These are phyloP conservation scores for Aspergillus thermomutatus DNA, from an alignment of 2,329 filamentous ascomycete genomes.

Conservation along the genomic window DNA sequence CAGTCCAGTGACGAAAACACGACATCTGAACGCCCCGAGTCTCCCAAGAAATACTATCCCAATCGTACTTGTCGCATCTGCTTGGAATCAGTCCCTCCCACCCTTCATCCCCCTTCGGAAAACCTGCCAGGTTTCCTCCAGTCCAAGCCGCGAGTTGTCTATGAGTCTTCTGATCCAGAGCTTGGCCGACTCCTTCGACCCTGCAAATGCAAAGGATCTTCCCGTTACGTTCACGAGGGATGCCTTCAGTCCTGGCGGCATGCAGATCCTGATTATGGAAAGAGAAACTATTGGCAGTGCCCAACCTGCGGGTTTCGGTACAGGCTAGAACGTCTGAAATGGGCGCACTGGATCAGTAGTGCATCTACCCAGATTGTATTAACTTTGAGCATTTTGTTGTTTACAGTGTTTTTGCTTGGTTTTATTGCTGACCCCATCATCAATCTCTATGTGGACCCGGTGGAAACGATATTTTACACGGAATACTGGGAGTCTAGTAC, in stretches of 20 bases:
- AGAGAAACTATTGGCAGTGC: slow-evolving; percentile 78
- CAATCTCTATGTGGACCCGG: slow-evolving; percentile 79
- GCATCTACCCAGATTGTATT: slow-evolving; percentile 64
- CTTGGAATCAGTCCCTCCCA: slow-evolving; percentile 66
- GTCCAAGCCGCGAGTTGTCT: slow-evolving; percentile 57
- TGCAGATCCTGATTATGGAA: slow-evolving; percentile 61
- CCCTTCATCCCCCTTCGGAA: slow-evolving; percentile 54
- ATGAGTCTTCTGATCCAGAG: slow-evolving; percentile 70
- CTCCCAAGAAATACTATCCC: slow-evolving; percentile 55
- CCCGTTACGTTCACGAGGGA: slow-evolving; percentile 89
- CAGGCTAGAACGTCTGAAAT: slow-evolving; percentile 70
- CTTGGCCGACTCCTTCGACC: slow-evolving; percentile 79
- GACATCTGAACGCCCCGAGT: slow-evolving; percentile 14
- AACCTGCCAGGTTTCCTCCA: slow-evolving; percentile 56
- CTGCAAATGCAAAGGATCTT: slow-evolving; percentile 89
- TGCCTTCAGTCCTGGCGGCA: slow-evolving; percentile 82
- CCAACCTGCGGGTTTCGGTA: slow-evolving; percentile 85
- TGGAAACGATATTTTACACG: slow-evolving; percentile 57
- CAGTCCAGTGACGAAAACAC: slow-evolving; percentile 11
- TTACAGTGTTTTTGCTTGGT: slow-evolving; percentile 76
- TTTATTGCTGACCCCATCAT: slow-evolving; percentile 93
- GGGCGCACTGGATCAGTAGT: slow-evolving; percentile 68
- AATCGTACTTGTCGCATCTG: slow-evolving; percentile 85
- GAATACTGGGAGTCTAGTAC: slow-evolving; percentile 37
- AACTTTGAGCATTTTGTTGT: slow-evolving; percentile 67